These are phyloP conservation scores for Leptomonas pyrrhocoris DNA, from an alignment of 208 protist species.

Conservation along the genomic window DNA sequence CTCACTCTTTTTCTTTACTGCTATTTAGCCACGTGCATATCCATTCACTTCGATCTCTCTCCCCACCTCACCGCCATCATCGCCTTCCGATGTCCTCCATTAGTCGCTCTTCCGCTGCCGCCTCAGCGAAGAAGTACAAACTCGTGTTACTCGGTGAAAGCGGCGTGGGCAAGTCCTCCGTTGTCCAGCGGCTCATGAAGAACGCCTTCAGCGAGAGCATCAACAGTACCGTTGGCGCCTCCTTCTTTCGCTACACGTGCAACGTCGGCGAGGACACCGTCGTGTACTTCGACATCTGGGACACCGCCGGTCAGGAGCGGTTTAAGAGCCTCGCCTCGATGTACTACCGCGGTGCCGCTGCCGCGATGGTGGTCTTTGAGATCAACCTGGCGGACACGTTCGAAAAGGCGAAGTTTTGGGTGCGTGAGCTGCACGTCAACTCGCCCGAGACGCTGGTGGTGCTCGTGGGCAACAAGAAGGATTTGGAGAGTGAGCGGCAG, in stretches of 20 bases:
- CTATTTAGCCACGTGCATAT: background rate
- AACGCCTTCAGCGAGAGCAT: constrained; percentile 73
- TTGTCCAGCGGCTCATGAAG: constrained; percentile 85
- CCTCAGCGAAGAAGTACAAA: constrained; percentile 73
- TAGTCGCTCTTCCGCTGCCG: constrained; percentile 7
- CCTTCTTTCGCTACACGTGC: constrained; percentile 82
- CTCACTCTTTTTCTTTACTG: background rate
- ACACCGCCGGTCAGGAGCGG: constrained; percentile 90
- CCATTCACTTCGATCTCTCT: too few relatives aligned
- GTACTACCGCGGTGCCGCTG: constrained; percentile 92
- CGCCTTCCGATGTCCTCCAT: constrained; percentile 7
- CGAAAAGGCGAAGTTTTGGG: constrained; percentile 95
- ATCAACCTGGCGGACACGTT: constrained; percentile 94
- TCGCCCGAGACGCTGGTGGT: constrained; percentile 91
- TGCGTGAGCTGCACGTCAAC: constrained; percentile 93
- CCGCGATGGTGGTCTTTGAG: constrained; percentile 96
- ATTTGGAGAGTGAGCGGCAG: constrained; percentile 73
- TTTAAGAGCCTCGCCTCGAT: constrained; percentile 91
- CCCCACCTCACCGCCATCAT: too few relatives aligned
- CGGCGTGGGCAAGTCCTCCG: constrained; percentile 90
- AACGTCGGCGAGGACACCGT: constrained; percentile 48
- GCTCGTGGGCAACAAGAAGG: constrained; percentile 96
- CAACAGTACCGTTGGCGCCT: constrained; percentile 84
- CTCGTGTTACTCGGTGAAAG: constrained; percentile 88
- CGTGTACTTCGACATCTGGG: constrained; percentile 91